Conservation (phyloP, 352 stramenopile genomes). For the Aphanomyces cochlioides region DNA sequence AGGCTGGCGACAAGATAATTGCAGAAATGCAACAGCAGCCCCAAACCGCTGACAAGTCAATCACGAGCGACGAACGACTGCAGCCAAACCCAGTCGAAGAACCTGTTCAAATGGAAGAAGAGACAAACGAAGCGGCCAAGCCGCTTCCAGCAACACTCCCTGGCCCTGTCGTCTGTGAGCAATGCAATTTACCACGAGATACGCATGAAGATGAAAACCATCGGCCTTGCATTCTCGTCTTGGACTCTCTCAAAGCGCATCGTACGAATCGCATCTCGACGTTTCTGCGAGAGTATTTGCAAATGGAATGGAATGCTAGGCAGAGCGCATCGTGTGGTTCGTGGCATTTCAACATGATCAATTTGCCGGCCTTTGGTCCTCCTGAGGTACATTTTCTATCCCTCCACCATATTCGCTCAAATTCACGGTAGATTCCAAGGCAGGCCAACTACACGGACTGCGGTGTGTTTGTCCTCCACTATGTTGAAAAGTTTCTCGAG, state of each 20-base stretch:
- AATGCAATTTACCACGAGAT: neutral
- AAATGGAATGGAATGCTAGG: constrained; percentile 19
- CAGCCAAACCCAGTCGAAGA: no score
- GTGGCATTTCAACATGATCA: neutral
- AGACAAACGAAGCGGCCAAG: no score
- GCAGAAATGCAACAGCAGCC: no score
- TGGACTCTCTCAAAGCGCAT: constrained; percentile 28
- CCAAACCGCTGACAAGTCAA: no score
- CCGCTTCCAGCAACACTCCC: no score
- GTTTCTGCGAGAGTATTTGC: constrained; percentile 28
- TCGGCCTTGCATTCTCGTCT: constrained; percentile 12
- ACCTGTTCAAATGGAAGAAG: no score
- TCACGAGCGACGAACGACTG: no score
- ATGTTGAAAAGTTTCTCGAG: constrained; percentile 21
- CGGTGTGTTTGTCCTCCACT: constrained; percentile 28
- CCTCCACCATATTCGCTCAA: neutral
- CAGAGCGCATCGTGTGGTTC: neutral
- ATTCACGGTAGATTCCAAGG: constrained; percentile 21
- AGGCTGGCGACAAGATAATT: no score
- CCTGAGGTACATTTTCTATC: constrained; percentile 10
- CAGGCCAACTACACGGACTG: constrained; percentile 27
- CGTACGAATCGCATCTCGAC: constrained; percentile 10
- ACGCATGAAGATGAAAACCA: neutral
- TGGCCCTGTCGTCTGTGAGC: no score
- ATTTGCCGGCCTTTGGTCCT: constrained; percentile 11